Conservation (phyloP, 1,139 yeast genomes). For the Lodderomyces parapsilosis region DNA sequence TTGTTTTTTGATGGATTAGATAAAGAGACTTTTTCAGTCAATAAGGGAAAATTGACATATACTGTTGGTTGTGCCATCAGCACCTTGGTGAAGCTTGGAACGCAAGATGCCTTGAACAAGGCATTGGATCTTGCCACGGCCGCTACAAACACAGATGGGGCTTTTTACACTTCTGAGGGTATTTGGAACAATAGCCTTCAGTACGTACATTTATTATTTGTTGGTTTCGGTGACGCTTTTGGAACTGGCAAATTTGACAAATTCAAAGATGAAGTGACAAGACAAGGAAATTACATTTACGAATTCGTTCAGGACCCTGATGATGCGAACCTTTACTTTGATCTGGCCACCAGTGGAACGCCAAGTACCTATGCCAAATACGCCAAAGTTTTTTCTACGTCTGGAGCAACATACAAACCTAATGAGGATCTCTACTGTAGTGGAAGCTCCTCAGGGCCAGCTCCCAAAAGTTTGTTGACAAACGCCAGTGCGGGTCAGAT, state of each 20-base stretch:
- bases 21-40: slow-evolving; percentile 19
- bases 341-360: slow-evolving; percentile 15
- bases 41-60: slow-evolving; percentile 36
- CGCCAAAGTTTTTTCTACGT: slow-evolving; percentile 11
- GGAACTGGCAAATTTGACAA: slow-evolving; percentile 13
- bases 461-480: slow-evolving; percentile 19
- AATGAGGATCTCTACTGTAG: slow-evolving; percentile 16
- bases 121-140: slow-evolving; percentile 20
- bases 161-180: slow-evolving; percentile 20
- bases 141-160: slow-evolving; percentile 21
- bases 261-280: slow-evolving; percentile 19
- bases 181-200: slow-evolving; percentile 26
- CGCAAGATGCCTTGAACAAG: slow-evolving; percentile 17
- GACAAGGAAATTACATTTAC: slow-evolving; percentile 24
- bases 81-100: slow-evolving; percentile 25
- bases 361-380: slow-evolving; percentile 13
- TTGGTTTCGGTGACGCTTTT: slow-evolving; percentile 25
- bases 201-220: slow-evolving; percentile 23
- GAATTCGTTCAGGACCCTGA: slow-evolving; percentile 23
- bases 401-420: slow-evolving; percentile 3
- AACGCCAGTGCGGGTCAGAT: slow-evolving; percentile 27
- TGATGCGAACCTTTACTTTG: slow-evolving; percentile 18
- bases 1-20: slow-evolving; percentile 33
- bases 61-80: slow-evolving; percentile 37
- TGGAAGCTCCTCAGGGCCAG: slow-evolving; percentile 12